Percentiles rank a stretch among this genome's conserved stretches.
Evolutionary conservation across 441 rosid species (phyloP).

Genomic region (Lepidium campestre): DNA sequence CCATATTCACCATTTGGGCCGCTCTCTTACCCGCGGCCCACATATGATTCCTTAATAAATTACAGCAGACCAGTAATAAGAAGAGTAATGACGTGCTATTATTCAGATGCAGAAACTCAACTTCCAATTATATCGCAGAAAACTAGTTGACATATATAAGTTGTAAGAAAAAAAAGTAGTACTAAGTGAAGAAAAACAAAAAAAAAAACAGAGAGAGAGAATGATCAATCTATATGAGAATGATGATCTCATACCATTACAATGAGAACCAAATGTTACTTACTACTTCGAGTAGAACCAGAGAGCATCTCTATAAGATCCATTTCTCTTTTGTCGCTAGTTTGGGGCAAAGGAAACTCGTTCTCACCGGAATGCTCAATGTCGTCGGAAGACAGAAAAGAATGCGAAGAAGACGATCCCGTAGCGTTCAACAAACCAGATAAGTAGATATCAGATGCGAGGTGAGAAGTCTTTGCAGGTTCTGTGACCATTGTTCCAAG

Average conservation of each 20-base stretch:
- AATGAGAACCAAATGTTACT: conserved; percentile 8
- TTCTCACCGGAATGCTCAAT: background rate
- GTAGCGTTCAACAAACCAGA: conserved; percentile 42
- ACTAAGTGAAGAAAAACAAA: background rate
- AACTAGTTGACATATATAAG: background rate
- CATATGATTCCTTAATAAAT: background rate
- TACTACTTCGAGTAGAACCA: conserved; percentile 23
- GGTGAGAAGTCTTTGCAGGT: conserved; percentile 6
- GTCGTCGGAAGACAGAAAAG: conserved; percentile 16
- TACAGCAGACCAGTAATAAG: background rate
- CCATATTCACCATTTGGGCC: conserved; percentile 7
- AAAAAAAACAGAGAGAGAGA: background rate
- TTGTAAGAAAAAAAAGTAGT: background rate
- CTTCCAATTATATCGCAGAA: background rate
- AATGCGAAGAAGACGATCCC: conserved; percentile 11
- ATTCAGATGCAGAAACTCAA: background rate
- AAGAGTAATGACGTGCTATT: background rate
- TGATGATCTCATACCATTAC: background rate
- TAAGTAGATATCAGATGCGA: conserved; percentile 53
- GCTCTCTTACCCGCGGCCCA: background rate
- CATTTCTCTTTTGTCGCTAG: conserved; percentile 46
- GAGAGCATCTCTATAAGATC: conserved; percentile 84
- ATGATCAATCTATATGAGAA: background rate
- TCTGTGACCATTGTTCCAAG: background rate
- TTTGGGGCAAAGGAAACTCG: conserved; percentile 19